Evolutionary conservation across 176 grass and related monocot species (phyloP).

Genomic region (Musa troglodytarum): DNA sequence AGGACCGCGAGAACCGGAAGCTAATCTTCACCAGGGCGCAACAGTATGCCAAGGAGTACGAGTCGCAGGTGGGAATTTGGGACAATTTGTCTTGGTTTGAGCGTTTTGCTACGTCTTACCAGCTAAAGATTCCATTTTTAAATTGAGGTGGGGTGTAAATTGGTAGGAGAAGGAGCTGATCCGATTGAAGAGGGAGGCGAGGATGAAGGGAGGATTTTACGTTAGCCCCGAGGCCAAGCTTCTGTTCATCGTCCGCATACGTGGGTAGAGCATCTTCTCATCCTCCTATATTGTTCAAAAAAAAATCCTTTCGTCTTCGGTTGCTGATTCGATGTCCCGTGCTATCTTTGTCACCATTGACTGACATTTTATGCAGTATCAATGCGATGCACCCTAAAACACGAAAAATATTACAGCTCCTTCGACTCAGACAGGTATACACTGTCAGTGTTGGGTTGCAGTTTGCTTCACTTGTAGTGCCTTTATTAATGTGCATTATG

Average conservation of each 20-base stretch:
- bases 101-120: background rate
- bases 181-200: slow-evolving; percentile 72
- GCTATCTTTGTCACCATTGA: too few relatives aligned
- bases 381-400: slow-evolving; percentile 94
- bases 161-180: slow-evolving; percentile 72
- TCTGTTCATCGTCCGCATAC: slow-evolving; percentile 66
- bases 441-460: too few relatives aligned
- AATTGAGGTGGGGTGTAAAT: too few relatives aligned
- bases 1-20: slow-evolving; percentile 13
- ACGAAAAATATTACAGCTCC: slow-evolving; percentile 64
- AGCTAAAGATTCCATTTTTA: background rate
- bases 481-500: too few relatives aligned
- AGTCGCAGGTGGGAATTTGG: background rate
- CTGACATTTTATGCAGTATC: slow-evolving; percentile 36
- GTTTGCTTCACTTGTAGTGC: too few relatives aligned
- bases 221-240: slow-evolving; percentile 73
- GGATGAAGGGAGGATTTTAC: slow-evolving; percentile 89
- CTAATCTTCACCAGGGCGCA: slow-evolving; percentile 12
- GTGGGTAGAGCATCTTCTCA: slow-evolving; percentile 35
- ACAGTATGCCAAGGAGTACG: slow-evolving; percentile 3
- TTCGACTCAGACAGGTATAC: slow-evolving; percentile 67
- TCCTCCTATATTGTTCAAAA: background rate
- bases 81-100: background rate
- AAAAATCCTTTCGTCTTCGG: background rate
- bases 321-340: background rate